Evolutionary conservation across 1,284 basidiomycete species (phyloP), one percentile per base, ranked within the genome.

Genomic region (Tetrapyrgos nigripes): DNA sequence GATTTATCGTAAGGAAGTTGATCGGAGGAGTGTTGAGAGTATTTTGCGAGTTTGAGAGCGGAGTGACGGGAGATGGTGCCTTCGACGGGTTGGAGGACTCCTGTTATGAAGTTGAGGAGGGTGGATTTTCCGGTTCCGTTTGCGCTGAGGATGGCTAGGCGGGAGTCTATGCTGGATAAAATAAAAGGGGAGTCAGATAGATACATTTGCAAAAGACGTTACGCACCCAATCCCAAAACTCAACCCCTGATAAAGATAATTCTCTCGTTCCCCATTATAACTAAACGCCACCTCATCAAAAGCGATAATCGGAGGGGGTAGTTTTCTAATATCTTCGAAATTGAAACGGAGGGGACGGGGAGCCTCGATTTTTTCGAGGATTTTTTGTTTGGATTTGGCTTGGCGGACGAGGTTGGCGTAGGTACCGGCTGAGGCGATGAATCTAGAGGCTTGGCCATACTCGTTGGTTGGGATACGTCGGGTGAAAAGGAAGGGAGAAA

Each of bases 291-390:
- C 96, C 51, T 92, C 85, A 77, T 90, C 87, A 78, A 98, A 98
- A 14, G 97, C 96, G 69, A 98, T 94, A 72, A 97, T 97, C 49
- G 96, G 96, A 53, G 97, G 96, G 1, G 97, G 97, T n/a, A 98
- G 87, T 77, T 92, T 96, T 68, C 86, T 82, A 62, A 98, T 87
- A 70, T 97, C 95, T 76, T 98, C 96, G 73, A 98, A 98, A 84
- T 97, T 90, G 87, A 98, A 98, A 57, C 31, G 31, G 8, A 9
- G 21, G 11, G 14, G 24, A 68, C 97, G 97, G 14, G 96, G 97
- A 21, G 97, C 97, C 83, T 98, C 97, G 97, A 99, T 98, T 87
- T 99, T 98, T 84, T 99, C 96, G 77, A 99, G 97, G 65, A 97
- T 97, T 83, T 98, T 98, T 77, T 98, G 97, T 81, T 99, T 99